Percentiles rank a stretch among this genome's conserved stretches.
Evolutionary conservation across 768 basidiomycete genomes (phyloP).

Genomic region (Hericium coralloides): DNA sequence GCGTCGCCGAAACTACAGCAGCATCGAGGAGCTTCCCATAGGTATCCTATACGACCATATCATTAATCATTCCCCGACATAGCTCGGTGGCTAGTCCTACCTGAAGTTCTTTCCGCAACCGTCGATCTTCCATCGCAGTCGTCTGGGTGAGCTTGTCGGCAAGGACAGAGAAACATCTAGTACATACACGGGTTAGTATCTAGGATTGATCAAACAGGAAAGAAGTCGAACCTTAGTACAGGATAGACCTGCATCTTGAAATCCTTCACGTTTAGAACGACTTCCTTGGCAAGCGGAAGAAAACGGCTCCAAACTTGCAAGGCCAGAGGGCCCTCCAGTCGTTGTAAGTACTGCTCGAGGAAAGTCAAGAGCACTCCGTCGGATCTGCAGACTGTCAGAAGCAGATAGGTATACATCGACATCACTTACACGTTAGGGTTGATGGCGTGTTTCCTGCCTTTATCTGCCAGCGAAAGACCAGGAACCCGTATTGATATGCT

Average conservation of each 20-base stretch:
- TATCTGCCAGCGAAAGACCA: constrained; percentile 37
- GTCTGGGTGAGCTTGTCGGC: constrained; percentile 85
- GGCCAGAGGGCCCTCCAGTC: constrained; percentile 84
- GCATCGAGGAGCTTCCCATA: constrained; percentile 81
- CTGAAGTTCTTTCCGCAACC: constrained; percentile 85
- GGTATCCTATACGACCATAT: constrained; percentile 46
- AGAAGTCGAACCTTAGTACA: constrained; percentile 47
- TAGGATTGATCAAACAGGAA: background rate
- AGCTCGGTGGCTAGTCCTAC: constrained; percentile 23
- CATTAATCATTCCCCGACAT: background rate
- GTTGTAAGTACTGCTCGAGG: constrained; percentile 74
- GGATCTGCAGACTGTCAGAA: constrained; percentile 34
- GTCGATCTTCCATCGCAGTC: constrained; percentile 82
- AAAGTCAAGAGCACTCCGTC: constrained; percentile 75
- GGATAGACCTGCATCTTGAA: constrained; percentile 67
- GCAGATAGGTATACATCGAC: background rate
- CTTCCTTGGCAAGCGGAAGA: constrained; percentile 69
- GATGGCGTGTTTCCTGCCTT: constrained; percentile 46
- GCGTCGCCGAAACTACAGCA: constrained; percentile 63
- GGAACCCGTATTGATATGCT: constrained; percentile 57
- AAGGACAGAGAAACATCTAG: constrained; percentile 35
- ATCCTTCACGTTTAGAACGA: constrained; percentile 54
- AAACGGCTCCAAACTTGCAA: constrained; percentile 87
- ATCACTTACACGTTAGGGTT: constrained; percentile 59
- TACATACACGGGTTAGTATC: constrained; percentile 46